Conservation (phyloP, 495 filamentous ascomycete species). For the Penicillium atrosanguineum region DNA sequence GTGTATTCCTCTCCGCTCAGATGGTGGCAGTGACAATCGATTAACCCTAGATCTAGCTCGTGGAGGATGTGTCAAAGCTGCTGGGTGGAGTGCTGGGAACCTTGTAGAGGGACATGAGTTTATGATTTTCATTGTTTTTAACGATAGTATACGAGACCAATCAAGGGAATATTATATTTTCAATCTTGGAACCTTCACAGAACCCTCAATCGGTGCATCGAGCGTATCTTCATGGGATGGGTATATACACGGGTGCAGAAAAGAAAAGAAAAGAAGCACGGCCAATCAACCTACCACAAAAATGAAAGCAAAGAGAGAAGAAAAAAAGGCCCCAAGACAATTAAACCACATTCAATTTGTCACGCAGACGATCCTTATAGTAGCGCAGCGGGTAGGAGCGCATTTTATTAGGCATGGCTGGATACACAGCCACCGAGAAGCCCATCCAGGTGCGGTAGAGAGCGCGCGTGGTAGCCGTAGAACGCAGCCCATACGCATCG, state of each 20-base stretch:
- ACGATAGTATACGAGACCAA: constrained; percentile 9
- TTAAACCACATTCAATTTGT: constrained; percentile 30
- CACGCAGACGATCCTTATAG: constrained; percentile 31
- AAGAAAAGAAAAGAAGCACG: constrained; percentile 5
- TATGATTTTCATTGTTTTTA: not conserved
- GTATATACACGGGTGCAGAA: constrained; percentile 13
- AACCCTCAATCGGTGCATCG: constrained; percentile 8
- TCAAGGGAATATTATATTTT: not conserved
- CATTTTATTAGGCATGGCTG: constrained; percentile 33
- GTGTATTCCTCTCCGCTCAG: constrained; percentile 17
- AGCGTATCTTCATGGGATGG: constrained; percentile 19
- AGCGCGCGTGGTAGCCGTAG: constrained; percentile 28
- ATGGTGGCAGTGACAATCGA: not conserved
- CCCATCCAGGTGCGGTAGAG: constrained; percentile 40
- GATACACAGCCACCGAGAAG: constrained; percentile 37
- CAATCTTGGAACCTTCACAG: not conserved
- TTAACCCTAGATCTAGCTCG: constrained; percentile 18
- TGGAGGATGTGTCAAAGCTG: constrained; percentile 34
- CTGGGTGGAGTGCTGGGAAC: constrained; percentile 30
- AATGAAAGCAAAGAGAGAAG: too few relatives aligned
- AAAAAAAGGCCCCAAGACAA: not conserved
- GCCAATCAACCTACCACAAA: not conserved
- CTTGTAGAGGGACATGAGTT: constrained; percentile 7
- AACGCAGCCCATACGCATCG: constrained; percentile 40
- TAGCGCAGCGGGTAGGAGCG: constrained; percentile 31